Evolutionary conservation across 129 eudicot species (phyloP).

Genomic region (Flaveria bidentis): DNA sequence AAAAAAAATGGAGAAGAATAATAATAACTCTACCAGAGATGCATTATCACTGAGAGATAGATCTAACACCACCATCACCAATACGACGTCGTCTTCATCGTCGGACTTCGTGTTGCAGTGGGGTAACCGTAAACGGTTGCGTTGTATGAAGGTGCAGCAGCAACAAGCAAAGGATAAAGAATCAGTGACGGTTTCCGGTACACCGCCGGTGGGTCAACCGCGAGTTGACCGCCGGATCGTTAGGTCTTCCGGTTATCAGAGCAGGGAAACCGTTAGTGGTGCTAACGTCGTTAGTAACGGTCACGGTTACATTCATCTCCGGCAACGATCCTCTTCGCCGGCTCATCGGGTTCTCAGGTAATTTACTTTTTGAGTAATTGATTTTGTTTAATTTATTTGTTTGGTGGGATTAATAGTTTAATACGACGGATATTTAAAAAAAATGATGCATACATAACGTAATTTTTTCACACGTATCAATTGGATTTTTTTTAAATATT

Average conservation of each 20-base stretch:
- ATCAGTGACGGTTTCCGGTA: constrained; percentile 31
- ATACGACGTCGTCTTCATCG: constrained; percentile 46
- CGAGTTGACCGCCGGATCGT: constrained; percentile 51
- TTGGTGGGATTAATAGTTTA: background rate
- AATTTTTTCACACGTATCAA: background rate
- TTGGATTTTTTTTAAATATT: background rate
- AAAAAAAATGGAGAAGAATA: constrained; percentile 49
- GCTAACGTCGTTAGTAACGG: constrained; percentile 24
- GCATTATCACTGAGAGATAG: constrained; percentile 37
- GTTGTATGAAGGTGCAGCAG: constrained; percentile 73
- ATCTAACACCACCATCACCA: constrained; percentile 33
- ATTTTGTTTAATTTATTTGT: background rate
- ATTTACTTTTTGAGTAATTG: background rate
- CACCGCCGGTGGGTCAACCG: constrained; percentile 34
- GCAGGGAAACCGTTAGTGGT: too few species aligned
- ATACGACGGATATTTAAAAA: background rate
- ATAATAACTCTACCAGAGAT: constrained; percentile 13
- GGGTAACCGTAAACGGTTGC: constrained; percentile 70
- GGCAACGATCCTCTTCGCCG: constrained; percentile 57
- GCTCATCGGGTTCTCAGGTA: constrained; percentile 63
- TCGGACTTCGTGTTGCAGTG: constrained; percentile 73
- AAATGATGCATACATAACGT: background rate
- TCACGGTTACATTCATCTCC: constrained; percentile 54
- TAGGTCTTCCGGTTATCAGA: too few species aligned
- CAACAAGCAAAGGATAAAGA: constrained; percentile 33